phyloP scores from a whole-genome alignment of 495 filamentous ascomycete species.

The Pyrenula massariospora region DNA sequence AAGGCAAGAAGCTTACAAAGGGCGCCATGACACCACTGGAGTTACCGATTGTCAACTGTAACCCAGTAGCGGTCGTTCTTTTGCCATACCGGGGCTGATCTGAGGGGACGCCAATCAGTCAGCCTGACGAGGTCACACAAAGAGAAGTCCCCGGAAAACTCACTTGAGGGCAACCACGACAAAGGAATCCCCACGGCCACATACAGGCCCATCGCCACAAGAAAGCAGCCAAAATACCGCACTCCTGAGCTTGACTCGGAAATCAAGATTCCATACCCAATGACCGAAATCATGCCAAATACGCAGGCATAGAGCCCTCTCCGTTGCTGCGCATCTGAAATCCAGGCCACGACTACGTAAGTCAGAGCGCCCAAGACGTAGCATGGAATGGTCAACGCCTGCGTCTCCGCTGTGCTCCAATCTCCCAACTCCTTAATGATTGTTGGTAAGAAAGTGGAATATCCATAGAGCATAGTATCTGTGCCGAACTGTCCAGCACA shows the following conservation, averaged over 20 bases:
- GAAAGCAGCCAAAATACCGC: constrained; percentile 61
- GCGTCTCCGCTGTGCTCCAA: constrained; percentile 50
- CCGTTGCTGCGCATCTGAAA: constrained; percentile 49
- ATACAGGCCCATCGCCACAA: constrained; percentile 62
- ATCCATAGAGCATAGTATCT: constrained; percentile 69
- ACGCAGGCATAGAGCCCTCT: constrained; percentile 48
- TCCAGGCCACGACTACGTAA: constrained; percentile 48
- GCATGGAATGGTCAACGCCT: constrained; percentile 69
- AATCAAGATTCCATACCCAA: constrained; percentile 59
- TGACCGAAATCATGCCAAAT: constrained; percentile 45
- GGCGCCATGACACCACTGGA: constrained; percentile 55
- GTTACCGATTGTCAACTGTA: constrained; percentile 60
- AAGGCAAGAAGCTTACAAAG: constrained; percentile 36
- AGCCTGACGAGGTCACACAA: neutral
- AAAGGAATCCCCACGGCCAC: constrained; percentile 58
- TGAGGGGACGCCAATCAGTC: neutral
- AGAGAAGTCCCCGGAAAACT: neutral
- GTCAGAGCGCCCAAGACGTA: constrained; percentile 57
- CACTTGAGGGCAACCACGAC: constrained; percentile 47
- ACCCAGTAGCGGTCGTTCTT: constrained; percentile 53
- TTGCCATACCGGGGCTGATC: constrained; percentile 57
- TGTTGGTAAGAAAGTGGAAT: constrained; percentile 64
- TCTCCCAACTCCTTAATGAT: constrained; percentile 59
- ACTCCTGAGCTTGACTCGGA: constrained; percentile 45
- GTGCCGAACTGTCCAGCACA: constrained; percentile 55